Conservation (phyloP, 805 yeast species). For the Lachancea meyersii region DNA sequence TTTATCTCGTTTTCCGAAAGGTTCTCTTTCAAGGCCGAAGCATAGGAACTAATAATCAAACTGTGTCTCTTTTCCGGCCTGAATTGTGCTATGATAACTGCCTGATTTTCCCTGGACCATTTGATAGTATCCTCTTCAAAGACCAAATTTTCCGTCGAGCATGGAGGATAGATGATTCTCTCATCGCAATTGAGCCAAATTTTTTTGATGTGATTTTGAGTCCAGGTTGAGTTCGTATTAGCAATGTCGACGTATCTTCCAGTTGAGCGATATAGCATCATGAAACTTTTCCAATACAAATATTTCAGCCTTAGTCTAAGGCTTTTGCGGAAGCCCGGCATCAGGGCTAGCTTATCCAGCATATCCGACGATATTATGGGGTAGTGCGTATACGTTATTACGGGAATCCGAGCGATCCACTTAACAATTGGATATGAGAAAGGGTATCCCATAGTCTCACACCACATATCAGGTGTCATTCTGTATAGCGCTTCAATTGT, state of each 20-base stretch:
- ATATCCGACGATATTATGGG: slow-evolving; percentile 88
- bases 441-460: slow-evolving; percentile 94
- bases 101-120: slow-evolving; percentile 33
- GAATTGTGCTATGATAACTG: slow-evolving; percentile 70
- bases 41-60: slow-evolving; percentile 59
- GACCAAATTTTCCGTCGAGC: slow-evolving; percentile 58
- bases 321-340: slow-evolving; percentile 14
- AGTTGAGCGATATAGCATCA: slow-evolving; percentile 54
- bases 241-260: slow-evolving; percentile 64
- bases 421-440: slow-evolving; percentile 68
- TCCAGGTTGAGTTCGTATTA: slow-evolving; percentile 88
- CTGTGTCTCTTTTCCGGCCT: slow-evolving; percentile 91
- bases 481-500: slow-evolving; percentile 63
- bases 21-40: slow-evolving; percentile 40
- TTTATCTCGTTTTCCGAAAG: slow-evolving; percentile 3
- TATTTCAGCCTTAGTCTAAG: slow-evolving; percentile 38
- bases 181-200: slow-evolving; percentile 53
- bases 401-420: slow-evolving; percentile 58
- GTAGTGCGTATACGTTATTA: slow-evolving; percentile 86
- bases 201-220: slow-evolving; percentile 59
- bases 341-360: slow-evolving; percentile 53
- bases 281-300: slow-evolving; percentile 66
- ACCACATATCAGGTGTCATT: slow-evolving; percentile 80
- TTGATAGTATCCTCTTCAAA: slow-evolving; percentile 15
- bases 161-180: slow-evolving; percentile 78